Percentiles rank a stretch among this genome's conserved stretches.
These are phyloP conservation scores for Phaeosphaeriaceae sp. DNA, from an alignment of 2,329 filamentous ascomycete genomes.

Conservation along the genomic window DNA sequence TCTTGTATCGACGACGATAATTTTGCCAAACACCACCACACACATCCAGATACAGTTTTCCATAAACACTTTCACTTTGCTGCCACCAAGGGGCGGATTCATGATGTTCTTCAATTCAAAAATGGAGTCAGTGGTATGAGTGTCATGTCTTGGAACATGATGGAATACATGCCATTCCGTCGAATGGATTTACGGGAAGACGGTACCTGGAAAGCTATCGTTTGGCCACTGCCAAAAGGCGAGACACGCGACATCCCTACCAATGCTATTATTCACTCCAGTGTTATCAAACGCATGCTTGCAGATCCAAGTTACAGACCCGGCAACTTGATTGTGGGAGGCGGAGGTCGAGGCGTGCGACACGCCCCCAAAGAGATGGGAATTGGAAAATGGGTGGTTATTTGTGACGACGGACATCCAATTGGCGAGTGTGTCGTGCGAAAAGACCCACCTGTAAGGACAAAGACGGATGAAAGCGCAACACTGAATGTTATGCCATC, in stretches of 20 bases:
- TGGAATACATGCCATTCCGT: constrained; percentile 83
- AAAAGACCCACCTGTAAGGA: constrained; percentile 28
- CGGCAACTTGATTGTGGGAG: constrained; percentile 80
- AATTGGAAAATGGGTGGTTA: constrained; percentile 74
- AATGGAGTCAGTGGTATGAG: constrained; percentile 63
- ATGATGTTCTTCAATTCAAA: constrained; percentile 73
- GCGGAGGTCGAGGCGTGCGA: constrained; percentile 73
- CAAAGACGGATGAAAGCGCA: constrained; percentile 16
- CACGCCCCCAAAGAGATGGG: constrained; percentile 66
- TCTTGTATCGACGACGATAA: constrained; percentile 23
- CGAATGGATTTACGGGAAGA: constrained; percentile 78
- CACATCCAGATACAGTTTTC: constrained; percentile 53
- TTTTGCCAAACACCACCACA: constrained; percentile 19
- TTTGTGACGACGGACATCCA: constrained; percentile 68
- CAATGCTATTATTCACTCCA: constrained; percentile 73
- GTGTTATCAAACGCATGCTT: constrained; percentile 75
- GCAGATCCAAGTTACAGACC: constrained; percentile 70
- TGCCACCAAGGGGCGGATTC: constrained; percentile 61
- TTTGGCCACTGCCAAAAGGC: constrained; percentile 79
- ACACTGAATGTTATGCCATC: neutral
- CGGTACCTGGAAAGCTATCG: constrained; percentile 79
- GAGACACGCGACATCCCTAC: constrained; percentile 78
- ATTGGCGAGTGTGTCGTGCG: constrained; percentile 72
- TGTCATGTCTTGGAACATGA: constrained; percentile 73
- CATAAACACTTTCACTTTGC: constrained; percentile 65